Evolutionary conservation across 2,329 filamentous ascomycete species (phyloP), one percentile per base, ranked within the genome.

Genomic region (Apiospora pterosperma): DNA sequence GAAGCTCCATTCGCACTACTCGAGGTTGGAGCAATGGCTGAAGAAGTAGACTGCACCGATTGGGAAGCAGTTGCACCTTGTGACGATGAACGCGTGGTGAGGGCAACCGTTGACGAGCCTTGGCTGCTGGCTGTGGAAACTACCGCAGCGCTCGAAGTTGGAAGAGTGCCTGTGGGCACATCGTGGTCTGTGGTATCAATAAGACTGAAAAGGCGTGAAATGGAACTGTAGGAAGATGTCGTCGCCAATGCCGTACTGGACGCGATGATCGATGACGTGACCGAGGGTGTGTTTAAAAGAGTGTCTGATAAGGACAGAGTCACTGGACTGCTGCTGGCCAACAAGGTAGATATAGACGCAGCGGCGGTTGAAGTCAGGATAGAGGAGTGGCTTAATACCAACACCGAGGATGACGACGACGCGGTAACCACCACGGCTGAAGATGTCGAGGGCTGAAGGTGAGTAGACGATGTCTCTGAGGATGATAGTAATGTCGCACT

Each of bases 201-300:
- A 2, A 66, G 42, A 36, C 62, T 66, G 38, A 64, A 66, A 31
- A 44, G 23, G 44, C 62, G 62, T 8, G 59, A 66, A 5, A 66
- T 28, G 10, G 62, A 64, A 48, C 62, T 62, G 25, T 23, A 61
- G 28, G 62, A 63, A 36, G 59, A 61, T 8, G 59, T 39, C 25
- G 36, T 23, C 12, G 16, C 16, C 3, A 19, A 44, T n/a, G 28
- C 28, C 19, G 16, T 8, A 21, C 23, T 44, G 2, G 60, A 23
- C 10, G 39, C 1, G 39, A 39, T 36, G 5, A 10, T 5, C 25
- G 60, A 48, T 12, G 60, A n/a, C 16, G 60, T 34, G 39, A 31
- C 28, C 8, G 60, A 21, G n/a, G 39, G 39, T 41, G 36, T 41
- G 23, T 8, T 12, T 7, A 28, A 60, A 38, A 41, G 21, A 19